Base-by-base conservation (phyloP, 139 green algal genomes). In the Haematococcus sp. region DNA sequence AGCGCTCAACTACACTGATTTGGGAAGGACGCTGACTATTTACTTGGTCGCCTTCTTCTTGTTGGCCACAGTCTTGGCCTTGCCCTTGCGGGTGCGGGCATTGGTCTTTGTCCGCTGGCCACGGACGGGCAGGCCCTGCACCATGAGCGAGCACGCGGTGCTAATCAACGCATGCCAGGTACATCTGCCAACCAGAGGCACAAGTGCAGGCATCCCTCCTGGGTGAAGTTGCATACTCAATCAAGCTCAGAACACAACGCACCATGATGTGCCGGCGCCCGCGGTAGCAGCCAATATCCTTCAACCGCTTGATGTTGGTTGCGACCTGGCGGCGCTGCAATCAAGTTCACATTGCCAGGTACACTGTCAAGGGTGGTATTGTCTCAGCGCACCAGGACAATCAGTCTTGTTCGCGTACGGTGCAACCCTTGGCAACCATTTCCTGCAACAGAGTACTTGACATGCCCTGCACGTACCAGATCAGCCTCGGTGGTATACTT, bases 91-190 rank as follows among this genome's bases (percentile, higher is more conserved):
- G 19, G 93, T 98, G 32, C 95, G 83, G 4, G 94, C 92, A 66
- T 99, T 99, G 71, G 87, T 99, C 90, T 98, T 98, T 28, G 96
- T 98, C 33, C 85, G 79, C 86, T 99, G 96, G 32, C 96, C 95
- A 19, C 91, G 88, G 25, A 90, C 80, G 7, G 96, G 96, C 78
- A 99, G 88, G 46, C 88, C 84, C 87, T 94, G 83, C 67, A 82
- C 0, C 30, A 27, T 32, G 52, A 44, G 30, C 52, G 33, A 5
- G 33, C 17, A 75, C 28, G 59, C 59, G 11, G 40, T 19, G 40
- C 7, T 11, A 49, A 49, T 11, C 40, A 61, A 28, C 15, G 16
- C 28, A 22, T 44, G 15, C 17, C 63, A 15, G 22, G 31, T 25
- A 69, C 55, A 63, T 27, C 7, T 25, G 7, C 13, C 55, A 63